phyloP scores from a whole-genome alignment of 2,329 filamentous ascomycete species.

The Colletotrichum orbiculare region DNA sequence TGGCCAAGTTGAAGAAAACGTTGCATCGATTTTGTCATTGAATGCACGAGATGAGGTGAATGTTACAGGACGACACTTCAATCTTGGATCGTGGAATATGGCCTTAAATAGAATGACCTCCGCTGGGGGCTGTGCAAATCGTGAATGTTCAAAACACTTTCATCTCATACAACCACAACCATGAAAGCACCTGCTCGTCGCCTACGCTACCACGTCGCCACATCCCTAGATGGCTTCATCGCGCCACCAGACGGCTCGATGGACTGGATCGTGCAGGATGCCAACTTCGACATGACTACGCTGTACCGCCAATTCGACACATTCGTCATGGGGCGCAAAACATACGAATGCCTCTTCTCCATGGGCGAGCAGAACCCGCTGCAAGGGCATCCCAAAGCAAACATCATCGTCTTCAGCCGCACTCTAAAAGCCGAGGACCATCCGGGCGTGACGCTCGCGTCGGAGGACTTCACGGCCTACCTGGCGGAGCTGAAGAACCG shows the following conservation, averaged over 20 bases:
- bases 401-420: slow-evolving; percentile 45
- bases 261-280: slow-evolving; percentile 46
- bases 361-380: slow-evolving; percentile 40
- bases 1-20: background rate
- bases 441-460: slow-evolving; percentile 42
- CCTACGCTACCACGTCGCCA: slow-evolving; percentile 48
- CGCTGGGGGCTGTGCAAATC: background rate
- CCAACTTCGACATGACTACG: slow-evolving; percentile 45
- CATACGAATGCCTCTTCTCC: slow-evolving; percentile 44
- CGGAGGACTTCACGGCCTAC: slow-evolving; percentile 34
- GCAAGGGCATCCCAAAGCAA: slow-evolving; percentile 32
- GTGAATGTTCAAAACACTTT: background rate
- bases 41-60: background rate
- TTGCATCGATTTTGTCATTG: background rate
- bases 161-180: background rate
- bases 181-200: slow-evolving; percentile 28
- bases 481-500: slow-evolving; percentile 40
- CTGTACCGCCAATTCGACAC: slow-evolving; percentile 46
- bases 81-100: too few relatives aligned
- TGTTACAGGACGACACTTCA: too few relatives aligned
- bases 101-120: too few relatives aligned
- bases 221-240: slow-evolving; percentile 50
- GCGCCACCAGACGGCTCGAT: slow-evolving; percentile 44
- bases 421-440: slow-evolving; percentile 37
- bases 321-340: slow-evolving; percentile 50